Evolutionary conservation across 345 rosid genomes (phyloP).

Genomic region (Brassica napus): Da-Ae NC_063440.1:27716001-27716500

Average conservation of each 20-base stretch:
- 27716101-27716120: slow-evolving; percentile 98
- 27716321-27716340: slow-evolving; percentile 49
- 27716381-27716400: slow-evolving; percentile 44
- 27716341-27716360: slow-evolving; percentile 52
- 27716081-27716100: slow-evolving; percentile 14
- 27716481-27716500: slow-evolving; percentile 49
- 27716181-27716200: slow-evolving; percentile 94
- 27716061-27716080: neutral
- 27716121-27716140: slow-evolving; percentile 88
- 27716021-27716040: slow-evolving; percentile 4
- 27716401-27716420: slow-evolving; percentile 58
- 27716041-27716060: neutral
- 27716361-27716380: slow-evolving; percentile 53
- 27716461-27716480: slow-evolving; percentile 52
- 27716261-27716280: slow-evolving; percentile 56
- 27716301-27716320: slow-evolving; percentile 40
- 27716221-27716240: slow-evolving; percentile 53
- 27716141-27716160: slow-evolving; percentile 94
- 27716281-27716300: slow-evolving; percentile 52
- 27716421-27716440: slow-evolving; percentile 64
- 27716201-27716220: slow-evolving; percentile 72
- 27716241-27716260: slow-evolving; percentile 60
- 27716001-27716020: slow-evolving; percentile 42
- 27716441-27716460: slow-evolving; percentile 48
- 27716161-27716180: slow-evolving; percentile 95